Evolutionary conservation across 371 early-diverging fungal species (phyloP).

Genomic region (Rhizomucor pusillus): DNA sequence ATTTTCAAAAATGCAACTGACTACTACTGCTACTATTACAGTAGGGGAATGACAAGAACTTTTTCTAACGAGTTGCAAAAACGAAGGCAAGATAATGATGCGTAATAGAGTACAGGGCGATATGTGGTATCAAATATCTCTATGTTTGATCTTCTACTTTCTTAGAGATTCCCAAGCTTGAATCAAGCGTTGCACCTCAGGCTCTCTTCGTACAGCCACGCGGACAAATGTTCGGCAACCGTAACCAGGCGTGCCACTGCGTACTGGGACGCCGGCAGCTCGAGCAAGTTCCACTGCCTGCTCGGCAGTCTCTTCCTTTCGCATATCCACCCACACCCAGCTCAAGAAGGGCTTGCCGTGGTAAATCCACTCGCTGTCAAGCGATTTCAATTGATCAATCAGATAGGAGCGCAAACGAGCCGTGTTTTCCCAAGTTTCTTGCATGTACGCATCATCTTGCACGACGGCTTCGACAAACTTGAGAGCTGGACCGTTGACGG

Average conservation of each 20-base stretch:
- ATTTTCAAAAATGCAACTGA: no score
- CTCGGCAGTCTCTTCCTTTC: slow-evolving; percentile 47
- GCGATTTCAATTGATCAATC: slow-evolving; percentile 44
- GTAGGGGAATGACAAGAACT: no score
- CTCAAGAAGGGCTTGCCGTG: slow-evolving; percentile 75
- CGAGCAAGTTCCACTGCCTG: slow-evolving; percentile 64
- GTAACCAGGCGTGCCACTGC: slow-evolving; percentile 80
- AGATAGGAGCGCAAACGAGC: slow-evolving; percentile 62
- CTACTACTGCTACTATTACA: no score
- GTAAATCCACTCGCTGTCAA: slow-evolving; percentile 60
- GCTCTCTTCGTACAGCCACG: slow-evolving; percentile 74
- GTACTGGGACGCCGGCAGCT: slow-evolving; percentile 78
- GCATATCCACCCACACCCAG: slow-evolving; percentile 85
- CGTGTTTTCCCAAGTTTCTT: slow-evolving; percentile 76
- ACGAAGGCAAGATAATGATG: no score
- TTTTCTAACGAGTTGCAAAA: no score
- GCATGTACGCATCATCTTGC: slow-evolving; percentile 61
- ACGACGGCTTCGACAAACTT: slow-evolving; percentile 80
- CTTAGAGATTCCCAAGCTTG: slow-evolving; percentile 60
- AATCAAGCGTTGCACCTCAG: slow-evolving; percentile 59
- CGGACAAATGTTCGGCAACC: slow-evolving; percentile 72
- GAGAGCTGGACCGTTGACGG: slow-evolving; percentile 81
- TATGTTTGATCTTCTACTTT: no score
- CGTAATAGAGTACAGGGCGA: no score
- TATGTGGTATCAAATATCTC: no score